These are phyloP conservation scores for Xylaria sp. DNA, from an alignment of 2,329 filamentous ascomycete genomes.

Conservation along the genomic window DNA sequence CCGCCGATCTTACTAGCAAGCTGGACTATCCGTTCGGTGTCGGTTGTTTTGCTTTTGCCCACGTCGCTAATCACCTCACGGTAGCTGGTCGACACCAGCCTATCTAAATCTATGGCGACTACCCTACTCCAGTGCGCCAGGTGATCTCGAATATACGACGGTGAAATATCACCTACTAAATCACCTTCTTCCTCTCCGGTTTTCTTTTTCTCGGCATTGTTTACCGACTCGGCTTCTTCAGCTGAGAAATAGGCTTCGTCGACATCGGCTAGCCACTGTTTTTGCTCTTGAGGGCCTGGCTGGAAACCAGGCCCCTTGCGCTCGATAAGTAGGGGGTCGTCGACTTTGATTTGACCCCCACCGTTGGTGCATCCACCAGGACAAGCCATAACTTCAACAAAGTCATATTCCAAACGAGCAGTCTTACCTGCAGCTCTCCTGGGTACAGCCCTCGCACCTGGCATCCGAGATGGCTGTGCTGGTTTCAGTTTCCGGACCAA, in stretches of 20 bases:
- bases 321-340: conserved; percentile 61
- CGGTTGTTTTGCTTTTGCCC: conserved; percentile 64
- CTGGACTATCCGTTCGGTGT: conserved; percentile 78
- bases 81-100: conserved; percentile 78
- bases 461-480: conserved; percentile 68
- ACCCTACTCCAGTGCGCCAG: conserved; percentile 70
- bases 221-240: conserved; percentile 46
- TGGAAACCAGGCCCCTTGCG: conserved; percentile 47
- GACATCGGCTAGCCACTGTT: conserved; percentile 73
- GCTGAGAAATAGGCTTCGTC: conserved; percentile 88
- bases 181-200: conserved; percentile 30
- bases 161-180: conserved; percentile 60
- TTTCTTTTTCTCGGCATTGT: conserved; percentile 25
- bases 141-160: conserved; percentile 58
- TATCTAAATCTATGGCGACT: conserved; percentile 65
- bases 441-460: conserved; percentile 61
- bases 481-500: conserved; percentile 89
- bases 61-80: conserved; percentile 93
- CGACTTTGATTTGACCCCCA: conserved; percentile 88
- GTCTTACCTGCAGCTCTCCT: conserved; percentile 49
- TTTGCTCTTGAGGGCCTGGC: conserved; percentile 72
- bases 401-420: conserved; percentile 65
- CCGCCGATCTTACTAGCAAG: conserved; percentile 87
- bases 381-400: conserved; percentile 98
- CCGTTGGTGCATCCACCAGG: conserved; percentile 98